These are phyloP conservation scores for Gaeumannomyces tritici DNA, from an alignment of 2,329 filamentous ascomycete genomes.

Conservation along the genomic window DNA sequence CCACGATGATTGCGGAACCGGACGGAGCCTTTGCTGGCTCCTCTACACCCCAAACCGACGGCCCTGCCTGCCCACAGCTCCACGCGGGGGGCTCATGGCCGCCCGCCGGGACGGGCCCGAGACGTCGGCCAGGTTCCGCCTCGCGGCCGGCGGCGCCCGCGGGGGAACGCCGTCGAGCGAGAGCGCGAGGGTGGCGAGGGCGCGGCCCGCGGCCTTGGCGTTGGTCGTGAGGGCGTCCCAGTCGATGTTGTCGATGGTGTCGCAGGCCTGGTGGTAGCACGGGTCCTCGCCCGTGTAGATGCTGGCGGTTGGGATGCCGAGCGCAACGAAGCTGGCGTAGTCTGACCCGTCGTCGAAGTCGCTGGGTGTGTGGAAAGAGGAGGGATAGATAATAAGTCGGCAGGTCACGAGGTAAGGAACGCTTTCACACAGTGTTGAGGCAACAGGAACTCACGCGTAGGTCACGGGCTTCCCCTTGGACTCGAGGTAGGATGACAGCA, in stretches of 20 bases:
- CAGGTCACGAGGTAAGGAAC: too few relatives aligned
- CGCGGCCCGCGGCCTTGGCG: constrained; percentile 36
- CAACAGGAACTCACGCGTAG: constrained; percentile 7
- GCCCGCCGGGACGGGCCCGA: too few relatives aligned
- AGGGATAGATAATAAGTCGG: too few relatives aligned
- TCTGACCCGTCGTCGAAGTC: constrained; percentile 47
- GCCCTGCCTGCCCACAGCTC: too few relatives aligned
- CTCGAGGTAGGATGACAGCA: constrained; percentile 22
- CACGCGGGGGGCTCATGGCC: too few relatives aligned
- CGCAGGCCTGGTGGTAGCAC: constrained; percentile 27
- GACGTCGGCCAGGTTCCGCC: too few relatives aligned
- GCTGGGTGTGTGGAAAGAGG: constrained; percentile 15
- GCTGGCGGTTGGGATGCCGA: constrained; percentile 46
- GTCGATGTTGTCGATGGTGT: constrained; percentile 26
- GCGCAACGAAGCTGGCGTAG: constrained; percentile 48
- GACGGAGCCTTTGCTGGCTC: too few relatives aligned
- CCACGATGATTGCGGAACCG: too few relatives aligned
- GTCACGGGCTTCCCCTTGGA: constrained; percentile 20
- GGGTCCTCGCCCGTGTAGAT: constrained; percentile 46
- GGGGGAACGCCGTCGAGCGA: constrained; percentile 13
- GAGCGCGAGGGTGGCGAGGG: constrained; percentile 23
- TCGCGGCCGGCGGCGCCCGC: constrained; percentile 1
- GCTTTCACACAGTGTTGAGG: not conserved
- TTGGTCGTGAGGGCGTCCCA: constrained; percentile 23
- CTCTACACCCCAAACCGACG: too few relatives aligned